phyloP scores from a whole-genome alignment of 805 yeast genomes.

The Saccharomyces mikatae region DNA sequence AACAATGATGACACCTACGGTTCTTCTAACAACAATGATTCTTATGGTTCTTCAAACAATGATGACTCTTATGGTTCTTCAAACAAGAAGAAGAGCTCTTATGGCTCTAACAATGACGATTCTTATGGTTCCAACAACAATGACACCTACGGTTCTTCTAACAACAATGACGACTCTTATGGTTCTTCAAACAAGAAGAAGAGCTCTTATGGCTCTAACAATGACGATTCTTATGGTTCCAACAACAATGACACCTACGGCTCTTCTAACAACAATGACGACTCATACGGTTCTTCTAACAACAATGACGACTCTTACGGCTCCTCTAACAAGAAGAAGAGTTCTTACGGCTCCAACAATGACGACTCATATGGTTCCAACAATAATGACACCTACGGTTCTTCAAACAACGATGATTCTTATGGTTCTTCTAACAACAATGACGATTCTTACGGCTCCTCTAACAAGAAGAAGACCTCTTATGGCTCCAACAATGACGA shows the following conservation, averaged over 20 bases:
- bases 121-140: slow-evolving; percentile 15
- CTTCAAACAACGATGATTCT: slow-evolving; percentile 11
- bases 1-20: slow-evolving; percentile 21
- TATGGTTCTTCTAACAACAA: slow-evolving; percentile 17
- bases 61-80: slow-evolving; percentile 19
- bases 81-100: slow-evolving; percentile 12
- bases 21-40: slow-evolving; percentile 17
- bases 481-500: slow-evolving; percentile 19
- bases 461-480: slow-evolving; percentile 9
- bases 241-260: slow-evolving; percentile 14
- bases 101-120: slow-evolving; percentile 11
- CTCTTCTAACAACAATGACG: slow-evolving; percentile 16
- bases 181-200: slow-evolving; percentile 9
- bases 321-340: slow-evolving; percentile 18
- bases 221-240: slow-evolving; percentile 14
- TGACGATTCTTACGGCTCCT: slow-evolving; percentile 2
- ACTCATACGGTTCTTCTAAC: slow-evolving; percentile 27
- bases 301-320: slow-evolving; percentile 26
- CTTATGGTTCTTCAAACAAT: slow-evolving; percentile 16
- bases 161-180: slow-evolving; percentile 13
- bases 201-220: slow-evolving; percentile 10
- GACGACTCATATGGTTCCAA: slow-evolving; percentile 28
- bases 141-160: slow-evolving; percentile 16
- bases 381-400: slow-evolving; percentile 25
- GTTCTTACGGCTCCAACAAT: slow-evolving; percentile 25